Evolutionary conservation across 2,329 filamentous ascomycete genomes (phyloP).

Genomic region (Alternaria ventricosa): DNA sequence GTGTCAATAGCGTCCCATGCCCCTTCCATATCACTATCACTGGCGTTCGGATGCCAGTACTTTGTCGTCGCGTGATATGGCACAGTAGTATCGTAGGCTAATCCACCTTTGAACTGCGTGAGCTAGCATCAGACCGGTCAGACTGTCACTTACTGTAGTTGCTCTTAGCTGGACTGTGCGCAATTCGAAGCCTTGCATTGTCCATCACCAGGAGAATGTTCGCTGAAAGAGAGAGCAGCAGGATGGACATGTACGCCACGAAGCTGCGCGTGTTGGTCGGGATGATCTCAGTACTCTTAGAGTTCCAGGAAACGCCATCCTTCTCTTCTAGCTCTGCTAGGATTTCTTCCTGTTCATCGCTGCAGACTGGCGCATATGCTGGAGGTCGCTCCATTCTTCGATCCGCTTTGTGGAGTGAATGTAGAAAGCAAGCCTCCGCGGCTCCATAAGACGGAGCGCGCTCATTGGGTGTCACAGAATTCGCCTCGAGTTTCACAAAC

Average conservation of each 20-base stretch:
- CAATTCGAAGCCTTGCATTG: slow-evolving; percentile 28
- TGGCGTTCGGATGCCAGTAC: slow-evolving; percentile 43
- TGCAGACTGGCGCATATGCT: slow-evolving; percentile 34
- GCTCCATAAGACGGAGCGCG: slow-evolving; percentile 1
- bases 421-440: slow-evolving; percentile 2
- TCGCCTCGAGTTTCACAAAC: slow-evolving; percentile 12
- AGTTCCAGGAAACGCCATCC: slow-evolving; percentile 31
- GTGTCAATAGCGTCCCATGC: slow-evolving; percentile 47
- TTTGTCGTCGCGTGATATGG: slow-evolving; percentile 35
- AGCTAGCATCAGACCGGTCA: not conserved
- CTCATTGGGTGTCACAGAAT: slow-evolving; percentile 8
- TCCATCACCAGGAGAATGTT: slow-evolving; percentile 41
- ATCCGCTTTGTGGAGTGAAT: not conserved
- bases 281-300: slow-evolving; percentile 32
- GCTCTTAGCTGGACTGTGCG: slow-evolving; percentile 24
- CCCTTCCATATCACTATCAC: slow-evolving; percentile 29
- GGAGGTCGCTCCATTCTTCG: slow-evolving; percentile 32
- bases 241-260: slow-evolving; percentile 32
- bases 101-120: slow-evolving; percentile 25
- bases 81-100: slow-evolving; percentile 35
- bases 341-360: slow-evolving; percentile 30
- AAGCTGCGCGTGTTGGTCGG: slow-evolving; percentile 36
- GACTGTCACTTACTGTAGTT: slow-evolving; percentile 31
- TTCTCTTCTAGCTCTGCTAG: slow-evolving; percentile 30
- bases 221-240: slow-evolving; percentile 37